Evolutionary conservation across 495 filamentous ascomycete species (phyloP).

Genomic region (Aspergillus conjunctus): DNA sequence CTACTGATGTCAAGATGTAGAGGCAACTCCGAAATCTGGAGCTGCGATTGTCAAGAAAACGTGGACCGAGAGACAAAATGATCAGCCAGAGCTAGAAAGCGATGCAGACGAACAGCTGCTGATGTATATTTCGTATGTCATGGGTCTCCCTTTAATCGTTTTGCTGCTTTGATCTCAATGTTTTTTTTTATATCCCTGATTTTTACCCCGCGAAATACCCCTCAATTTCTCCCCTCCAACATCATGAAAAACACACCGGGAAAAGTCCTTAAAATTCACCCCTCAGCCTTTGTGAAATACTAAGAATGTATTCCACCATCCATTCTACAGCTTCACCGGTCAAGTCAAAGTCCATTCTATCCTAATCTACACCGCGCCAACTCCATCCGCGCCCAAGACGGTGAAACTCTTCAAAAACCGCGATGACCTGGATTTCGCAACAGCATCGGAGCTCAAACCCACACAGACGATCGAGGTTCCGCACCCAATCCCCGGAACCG

Average conservation of each 20-base stretch:
- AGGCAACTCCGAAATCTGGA: conserved; percentile 66
- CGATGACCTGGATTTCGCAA: conserved; percentile 80
- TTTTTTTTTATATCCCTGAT: conserved; percentile 1
- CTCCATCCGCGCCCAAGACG: conserved; percentile 72
- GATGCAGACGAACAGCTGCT: conserved; percentile 92
- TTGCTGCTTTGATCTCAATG: not conserved
- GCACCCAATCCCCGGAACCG: conserved; percentile 61
- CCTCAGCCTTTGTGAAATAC: not conserved
- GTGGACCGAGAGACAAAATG: conserved; percentile 75
- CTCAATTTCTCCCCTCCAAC: not conserved
- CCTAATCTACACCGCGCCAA: conserved; percentile 74
- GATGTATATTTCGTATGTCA: conserved; percentile 82
- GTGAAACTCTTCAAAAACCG: conserved; percentile 84
- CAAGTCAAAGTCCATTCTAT: conserved; percentile 90
- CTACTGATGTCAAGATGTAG: conserved; percentile 29
- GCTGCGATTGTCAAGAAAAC: conserved; percentile 82
- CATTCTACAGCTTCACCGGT: conserved; percentile 74
- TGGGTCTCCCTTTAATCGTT: conserved; percentile 2
- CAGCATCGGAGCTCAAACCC: conserved; percentile 65
- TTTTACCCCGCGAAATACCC: not conserved
- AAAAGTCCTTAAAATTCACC: not conserved
- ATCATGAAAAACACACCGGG: not conserved
- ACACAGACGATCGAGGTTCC: conserved; percentile 79
- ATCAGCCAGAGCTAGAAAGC: conserved; percentile 74
- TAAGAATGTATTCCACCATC: conserved; percentile 13